These are phyloP conservation scores for Chenopodium quinoa DNA, from an alignment of 148 eudicot species.

Conservation along the genomic window DNA sequence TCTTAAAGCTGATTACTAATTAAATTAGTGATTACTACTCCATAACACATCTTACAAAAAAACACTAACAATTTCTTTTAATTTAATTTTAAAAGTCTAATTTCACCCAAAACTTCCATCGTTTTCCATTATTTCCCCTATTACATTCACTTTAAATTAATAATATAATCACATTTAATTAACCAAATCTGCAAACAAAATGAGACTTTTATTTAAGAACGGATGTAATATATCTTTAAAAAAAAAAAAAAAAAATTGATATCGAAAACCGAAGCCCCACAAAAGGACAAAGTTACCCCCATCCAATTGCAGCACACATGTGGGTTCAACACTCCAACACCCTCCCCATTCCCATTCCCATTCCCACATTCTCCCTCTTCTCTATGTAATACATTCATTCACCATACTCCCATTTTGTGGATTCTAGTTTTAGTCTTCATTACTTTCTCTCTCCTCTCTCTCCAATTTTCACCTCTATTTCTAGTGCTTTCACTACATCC, in stretches of 20 bases:
- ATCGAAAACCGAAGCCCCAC: neutral
- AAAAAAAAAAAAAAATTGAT: neutral
- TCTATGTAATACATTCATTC: neutral
- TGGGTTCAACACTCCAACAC: constrained; percentile 12
- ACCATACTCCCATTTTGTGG: neutral
- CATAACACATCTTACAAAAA: too few relatives aligned
- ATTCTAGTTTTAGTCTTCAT: too few relatives aligned
- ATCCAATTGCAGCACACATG: constrained; percentile 27
- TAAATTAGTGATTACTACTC: too few relatives aligned
- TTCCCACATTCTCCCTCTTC: neutral
- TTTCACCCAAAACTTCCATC: too few relatives aligned
- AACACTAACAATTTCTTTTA: neutral
- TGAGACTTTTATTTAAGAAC: too few relatives aligned
- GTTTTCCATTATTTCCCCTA: too few relatives aligned
- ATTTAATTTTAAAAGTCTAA: too few relatives aligned
- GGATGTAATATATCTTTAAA: too few relatives aligned
- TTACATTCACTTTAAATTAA: too few relatives aligned
- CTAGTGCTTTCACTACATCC: constrained; percentile 15
- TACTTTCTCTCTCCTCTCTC: constrained; percentile 2
- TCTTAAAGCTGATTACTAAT: neutral
- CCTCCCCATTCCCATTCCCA: neutral
- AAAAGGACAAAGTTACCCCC: constrained; percentile 23
- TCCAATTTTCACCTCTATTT: constrained; percentile 9
- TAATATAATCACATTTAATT: too few relatives aligned
- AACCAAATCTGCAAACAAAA: too few relatives aligned